Conservation (phyloP, 2,329 filamentous ascomycete species). For the Phaeosphaeriaceae sp. region DNA sequence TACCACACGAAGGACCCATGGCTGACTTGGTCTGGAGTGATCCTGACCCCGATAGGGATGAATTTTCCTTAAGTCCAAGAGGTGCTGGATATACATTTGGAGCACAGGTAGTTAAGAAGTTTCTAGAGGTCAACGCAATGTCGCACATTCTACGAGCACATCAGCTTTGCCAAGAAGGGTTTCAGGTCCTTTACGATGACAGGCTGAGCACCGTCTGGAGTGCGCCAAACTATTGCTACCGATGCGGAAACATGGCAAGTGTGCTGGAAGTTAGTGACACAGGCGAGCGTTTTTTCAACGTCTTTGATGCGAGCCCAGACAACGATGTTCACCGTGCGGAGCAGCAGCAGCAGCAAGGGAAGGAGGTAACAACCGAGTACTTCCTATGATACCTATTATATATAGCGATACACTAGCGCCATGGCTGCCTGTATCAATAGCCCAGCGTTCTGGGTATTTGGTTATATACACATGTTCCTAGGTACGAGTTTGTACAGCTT, state of each 20-base stretch:
- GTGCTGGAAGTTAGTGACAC: slow-evolving; percentile 94
- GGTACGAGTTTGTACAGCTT: slow-evolving; percentile 4
- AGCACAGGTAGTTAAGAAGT: slow-evolving; percentile 97
- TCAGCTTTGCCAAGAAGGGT: slow-evolving; percentile 97
- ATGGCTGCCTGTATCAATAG: background rate
- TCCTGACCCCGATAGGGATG: slow-evolving; percentile 94
- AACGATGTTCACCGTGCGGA: slow-evolving; percentile 87
- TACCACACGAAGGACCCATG: slow-evolving; percentile 98
- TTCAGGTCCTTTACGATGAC: slow-evolving; percentile 95
- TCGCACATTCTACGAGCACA: slow-evolving; percentile 97
- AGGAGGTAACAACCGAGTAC: slow-evolving; percentile 72
- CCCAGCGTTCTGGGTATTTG: background rate
- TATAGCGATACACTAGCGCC: slow-evolving; percentile 11
- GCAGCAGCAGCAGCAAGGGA: slow-evolving; percentile 76
- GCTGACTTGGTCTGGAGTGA: slow-evolving; percentile 99
- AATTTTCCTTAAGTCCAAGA: slow-evolving; percentile 91
- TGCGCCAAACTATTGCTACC: slow-evolving; percentile 77
- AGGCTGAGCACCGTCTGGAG: slow-evolving; percentile 96
- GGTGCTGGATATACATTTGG: slow-evolving; percentile 98
- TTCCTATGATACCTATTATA: slow-evolving; percentile 61
- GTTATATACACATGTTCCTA: slow-evolving; percentile 9
- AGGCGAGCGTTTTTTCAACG: slow-evolving; percentile 94
- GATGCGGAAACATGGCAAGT: slow-evolving; percentile 96
- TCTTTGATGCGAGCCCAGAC: slow-evolving; percentile 95
- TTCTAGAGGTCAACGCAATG: slow-evolving; percentile 96